Conservation (phyloP, 148 eudicot species). For the Chenopodium berlandieri region DNA sequence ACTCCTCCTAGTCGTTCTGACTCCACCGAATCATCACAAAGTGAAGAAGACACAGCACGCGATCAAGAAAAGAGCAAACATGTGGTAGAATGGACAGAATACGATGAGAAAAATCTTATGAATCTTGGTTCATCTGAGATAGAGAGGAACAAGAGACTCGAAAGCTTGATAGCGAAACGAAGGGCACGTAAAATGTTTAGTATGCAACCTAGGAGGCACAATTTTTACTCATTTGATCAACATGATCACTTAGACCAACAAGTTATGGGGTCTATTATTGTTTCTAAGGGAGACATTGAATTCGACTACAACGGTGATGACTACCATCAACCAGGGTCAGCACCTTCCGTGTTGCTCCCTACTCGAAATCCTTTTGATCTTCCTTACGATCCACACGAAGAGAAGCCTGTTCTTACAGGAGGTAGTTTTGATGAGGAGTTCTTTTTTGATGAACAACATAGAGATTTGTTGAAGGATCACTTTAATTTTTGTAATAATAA, state of each 20-base stretch:
- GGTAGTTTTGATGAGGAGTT: slow-evolving; percentile 64
- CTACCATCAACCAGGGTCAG: slow-evolving; percentile 54
- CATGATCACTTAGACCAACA: slow-evolving; percentile 19
- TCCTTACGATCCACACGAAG: slow-evolving; percentile 81
- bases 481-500: slow-evolving; percentile 34
- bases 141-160: slow-evolving; percentile 65
- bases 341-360: slow-evolving; percentile 60
- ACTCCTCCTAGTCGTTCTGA: slow-evolving; percentile 13
- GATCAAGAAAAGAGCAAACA: slow-evolving; percentile 37
- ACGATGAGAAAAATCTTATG: slow-evolving; percentile 51
- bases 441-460: slow-evolving; percentile 34
- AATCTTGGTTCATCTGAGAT: slow-evolving; percentile 58
- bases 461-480: not conserved
- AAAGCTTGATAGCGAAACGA: slow-evolving; percentile 63
- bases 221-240: slow-evolving; percentile 23
- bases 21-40: slow-evolving; percentile 35
- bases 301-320: slow-evolving; percentile 2
- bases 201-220: slow-evolving; percentile 42
- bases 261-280: slow-evolving; percentile 19
- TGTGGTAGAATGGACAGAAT: slow-evolving; percentile 51
- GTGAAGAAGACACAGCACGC: slow-evolving; percentile 38
- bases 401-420: slow-evolving; percentile 69
- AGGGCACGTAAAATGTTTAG: slow-evolving; percentile 50
- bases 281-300: slow-evolving; percentile 20
- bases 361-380: slow-evolving; percentile 70